Base-by-base conservation (phyloP, 768 basidiomycete species). In the Aureoboletus auriporus region DNA sequence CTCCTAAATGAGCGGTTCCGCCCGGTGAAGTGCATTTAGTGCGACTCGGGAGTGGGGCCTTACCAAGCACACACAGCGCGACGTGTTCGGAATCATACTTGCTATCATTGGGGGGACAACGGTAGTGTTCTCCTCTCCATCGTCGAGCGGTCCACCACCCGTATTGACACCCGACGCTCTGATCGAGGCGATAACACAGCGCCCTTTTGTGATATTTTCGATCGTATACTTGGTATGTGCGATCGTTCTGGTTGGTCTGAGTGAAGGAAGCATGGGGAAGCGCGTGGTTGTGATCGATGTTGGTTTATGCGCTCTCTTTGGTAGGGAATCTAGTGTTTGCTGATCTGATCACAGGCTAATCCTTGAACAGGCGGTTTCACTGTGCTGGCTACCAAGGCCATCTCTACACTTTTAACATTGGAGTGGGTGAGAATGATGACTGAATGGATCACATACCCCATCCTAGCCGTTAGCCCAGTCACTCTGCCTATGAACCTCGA, bases 31-130 rank as follows among this genome's bases (percentile, higher is more conserved):
- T 61, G 13, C 54, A 47, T 61, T 26, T 17, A 42, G 13, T 51
- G 37, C 10, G 20, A 26, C 42, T 34, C 29, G 29, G 36, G 45
- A 44, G 26, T 42, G 39, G 53, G 28, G n/a, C 14, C 36, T 56
- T 66, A 40, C 61, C 44, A 28, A 51, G 14, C 44, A 23, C 23
- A 30, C 44, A 17, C 49, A 90, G 88, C 80, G 82, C 36, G 91
- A 93, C 62, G 71, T 92, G 30, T 59, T 90, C 28, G 90, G 92
- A 23, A 83, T 96, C 38, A 46, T 76, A 0, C 77, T 97, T 46
- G 89, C 93, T 31, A 75, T 96, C 33, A 65, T 94, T 11, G 95
- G 95, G 14, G 93, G 93, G 1, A 80, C 90, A 8, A 95, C 93
- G 0, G 91, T 99, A n/a, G 94, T 98, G 12, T 71, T 92, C 51